Evolutionary conservation across 768 basidiomycete genomes (phyloP).

Genomic region (Gloeopeniophorella convolvens): DNA sequence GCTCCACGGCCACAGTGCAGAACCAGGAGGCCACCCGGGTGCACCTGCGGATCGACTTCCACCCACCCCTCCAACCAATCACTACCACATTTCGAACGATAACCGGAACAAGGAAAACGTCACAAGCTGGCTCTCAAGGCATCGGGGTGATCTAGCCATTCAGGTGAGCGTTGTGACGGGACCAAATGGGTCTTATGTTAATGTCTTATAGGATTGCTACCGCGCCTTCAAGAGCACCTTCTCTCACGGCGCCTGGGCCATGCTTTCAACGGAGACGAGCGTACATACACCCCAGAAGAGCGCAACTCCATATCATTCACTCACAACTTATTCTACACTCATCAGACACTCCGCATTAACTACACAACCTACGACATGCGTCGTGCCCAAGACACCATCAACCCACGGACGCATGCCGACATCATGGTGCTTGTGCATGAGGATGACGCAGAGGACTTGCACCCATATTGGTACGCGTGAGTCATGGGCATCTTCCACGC

Average conservation of each 20-base stretch:
- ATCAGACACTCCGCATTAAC: constrained; percentile 18
- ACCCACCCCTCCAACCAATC: neutral
- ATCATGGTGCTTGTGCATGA: constrained; percentile 22
- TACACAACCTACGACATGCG: too few relatives aligned
- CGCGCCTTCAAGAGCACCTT: constrained; percentile 23
- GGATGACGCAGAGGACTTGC: neutral
- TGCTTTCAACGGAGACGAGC: constrained; percentile 20
- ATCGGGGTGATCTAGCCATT: neutral
- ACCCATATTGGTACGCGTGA: constrained; percentile 29
- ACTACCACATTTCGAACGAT: neutral
- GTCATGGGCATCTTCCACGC: constrained; percentile 29
- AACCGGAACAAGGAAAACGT: neutral
- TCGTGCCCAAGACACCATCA: too few relatives aligned
- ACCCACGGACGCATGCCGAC: constrained; percentile 13
- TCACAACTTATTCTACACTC: constrained; percentile 23
- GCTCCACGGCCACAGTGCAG: neutral
- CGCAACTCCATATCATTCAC: constrained; percentile 16
- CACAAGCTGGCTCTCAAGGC: neutral
- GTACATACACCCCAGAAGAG: constrained; percentile 4
- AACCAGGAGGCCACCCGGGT: neutral
- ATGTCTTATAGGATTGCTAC: constrained; percentile 18
- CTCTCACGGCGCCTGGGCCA: constrained; percentile 13
- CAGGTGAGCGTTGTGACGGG: neutral
- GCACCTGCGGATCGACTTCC: neutral
- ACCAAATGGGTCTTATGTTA: neutral